These are phyloP conservation scores for Solanum paucissectum DNA, from an alignment of 257 asterid genomes.

Conservation along the genomic window DNA sequence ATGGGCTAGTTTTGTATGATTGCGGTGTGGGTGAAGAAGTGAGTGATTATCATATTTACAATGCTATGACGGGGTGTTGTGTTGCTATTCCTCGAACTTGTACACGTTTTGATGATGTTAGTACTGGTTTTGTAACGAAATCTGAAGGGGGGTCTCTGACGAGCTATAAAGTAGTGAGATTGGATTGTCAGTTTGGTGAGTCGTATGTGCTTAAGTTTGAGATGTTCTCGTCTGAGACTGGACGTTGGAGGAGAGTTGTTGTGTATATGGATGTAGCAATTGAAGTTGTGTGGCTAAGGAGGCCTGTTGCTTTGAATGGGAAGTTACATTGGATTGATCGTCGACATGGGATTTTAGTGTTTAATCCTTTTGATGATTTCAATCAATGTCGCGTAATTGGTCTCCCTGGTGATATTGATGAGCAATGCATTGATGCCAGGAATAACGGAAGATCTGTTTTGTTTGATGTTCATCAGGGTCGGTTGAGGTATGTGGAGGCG, in stretches of 20 bases:
- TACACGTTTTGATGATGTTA: background rate
- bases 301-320: background rate
- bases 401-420: background rate
- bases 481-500: background rate
- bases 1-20: background rate
- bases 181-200: background rate
- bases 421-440: background rate
- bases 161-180: background rate
- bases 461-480: background rate
- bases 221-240: background rate
- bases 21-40: background rate
- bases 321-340: constrained; percentile 5
- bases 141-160: background rate
- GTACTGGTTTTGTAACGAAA: background rate
- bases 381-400: background rate
- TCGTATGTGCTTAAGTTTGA: background rate
- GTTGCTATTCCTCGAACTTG: background rate
- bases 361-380: background rate
- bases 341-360: background rate
- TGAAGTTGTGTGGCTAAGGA: background rate
- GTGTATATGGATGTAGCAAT: background rate
- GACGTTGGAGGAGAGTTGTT: background rate
- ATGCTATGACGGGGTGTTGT: background rate
- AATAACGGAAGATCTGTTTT: background rate
- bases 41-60: background rate